Conservation (phyloP, 2,329 filamentous ascomycete genomes). For the Cytospora piceae region DNA sequence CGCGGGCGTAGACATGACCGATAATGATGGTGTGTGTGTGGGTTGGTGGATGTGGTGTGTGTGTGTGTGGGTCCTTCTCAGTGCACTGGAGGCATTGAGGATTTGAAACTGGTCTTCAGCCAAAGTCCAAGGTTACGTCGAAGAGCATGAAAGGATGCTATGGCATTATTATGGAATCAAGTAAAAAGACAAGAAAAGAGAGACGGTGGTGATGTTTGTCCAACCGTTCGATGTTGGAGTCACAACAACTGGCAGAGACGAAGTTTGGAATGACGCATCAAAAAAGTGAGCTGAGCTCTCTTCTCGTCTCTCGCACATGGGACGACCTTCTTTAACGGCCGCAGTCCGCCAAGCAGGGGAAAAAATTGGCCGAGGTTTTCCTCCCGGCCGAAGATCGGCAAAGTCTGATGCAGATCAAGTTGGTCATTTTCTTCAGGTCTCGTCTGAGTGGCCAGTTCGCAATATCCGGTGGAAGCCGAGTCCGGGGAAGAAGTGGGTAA, state of each 20-base stretch:
- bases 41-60: background rate
- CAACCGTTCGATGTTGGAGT: conserved; percentile 2
- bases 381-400: conserved; percentile 7
- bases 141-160: conserved; percentile 15
- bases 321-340: background rate
- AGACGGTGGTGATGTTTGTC: conserved; percentile 3
- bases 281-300: background rate
- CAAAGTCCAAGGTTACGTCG: background rate
- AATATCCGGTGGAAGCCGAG: conserved; percentile 16
- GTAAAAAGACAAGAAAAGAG: too few species aligned
- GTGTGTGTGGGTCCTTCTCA: conserved; percentile 6
- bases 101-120: conserved; percentile 7
- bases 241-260: background rate
- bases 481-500: conserved; percentile 7
- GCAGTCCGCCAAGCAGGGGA: background rate
- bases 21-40: background rate
- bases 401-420: conserved; percentile 1
- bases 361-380: conserved; percentile 15
- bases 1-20: conserved; percentile 36
- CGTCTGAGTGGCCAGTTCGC: conserved; percentile 17
- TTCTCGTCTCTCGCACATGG: background rate
- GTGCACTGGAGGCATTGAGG: conserved; percentile 19
- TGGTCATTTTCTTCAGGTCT: conserved; percentile 19
- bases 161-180: background rate
- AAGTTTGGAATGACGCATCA: conserved; percentile 18